Evolutionary conservation across 1,284 basidiomycete species (phyloP).

Genomic region (Clitocybe nebularis): DNA sequence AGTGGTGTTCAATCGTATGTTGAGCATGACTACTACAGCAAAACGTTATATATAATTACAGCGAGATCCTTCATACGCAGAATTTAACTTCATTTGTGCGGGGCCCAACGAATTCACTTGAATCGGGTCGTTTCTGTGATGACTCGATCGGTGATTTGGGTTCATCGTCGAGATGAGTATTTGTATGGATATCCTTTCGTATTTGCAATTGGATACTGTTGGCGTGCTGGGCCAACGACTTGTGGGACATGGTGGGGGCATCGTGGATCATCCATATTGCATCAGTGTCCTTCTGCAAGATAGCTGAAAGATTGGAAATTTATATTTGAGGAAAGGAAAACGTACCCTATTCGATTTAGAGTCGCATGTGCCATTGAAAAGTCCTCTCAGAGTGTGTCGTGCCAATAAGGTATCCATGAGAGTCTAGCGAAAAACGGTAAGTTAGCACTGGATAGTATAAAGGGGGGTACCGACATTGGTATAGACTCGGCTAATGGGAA

Average conservation of each 20-base stretch:
- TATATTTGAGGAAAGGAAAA: not conserved
- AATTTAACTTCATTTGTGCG: no score
- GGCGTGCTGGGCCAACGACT: not conserved
- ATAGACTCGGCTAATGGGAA: slow-evolving; percentile 7
- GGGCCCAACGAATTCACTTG: no score
- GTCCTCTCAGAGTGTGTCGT: slow-evolving; percentile 2
- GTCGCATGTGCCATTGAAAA: not conserved
- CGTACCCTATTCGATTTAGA: not conserved
- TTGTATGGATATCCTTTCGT: not conserved
- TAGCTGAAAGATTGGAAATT: not conserved
- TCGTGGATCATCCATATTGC: not conserved
- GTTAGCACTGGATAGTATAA: not conserved
- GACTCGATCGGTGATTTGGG: not conserved
- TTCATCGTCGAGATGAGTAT: not conserved
- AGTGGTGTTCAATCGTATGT: no score
- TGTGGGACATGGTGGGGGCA: not conserved
- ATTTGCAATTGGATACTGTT: not conserved
- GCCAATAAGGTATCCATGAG: slow-evolving; percentile 14
- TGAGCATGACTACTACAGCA: no score
- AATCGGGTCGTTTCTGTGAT: not conserved
- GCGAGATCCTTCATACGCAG: no score
- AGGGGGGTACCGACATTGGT: not conserved
- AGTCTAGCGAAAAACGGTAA: slow-evolving; percentile 5
- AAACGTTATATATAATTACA: no score
- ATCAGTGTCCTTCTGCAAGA: not conserved